Evolutionary conservation across 2,329 filamentous ascomycete genomes (phyloP).

Genomic region (Aureobasidium sp.): DNA sequence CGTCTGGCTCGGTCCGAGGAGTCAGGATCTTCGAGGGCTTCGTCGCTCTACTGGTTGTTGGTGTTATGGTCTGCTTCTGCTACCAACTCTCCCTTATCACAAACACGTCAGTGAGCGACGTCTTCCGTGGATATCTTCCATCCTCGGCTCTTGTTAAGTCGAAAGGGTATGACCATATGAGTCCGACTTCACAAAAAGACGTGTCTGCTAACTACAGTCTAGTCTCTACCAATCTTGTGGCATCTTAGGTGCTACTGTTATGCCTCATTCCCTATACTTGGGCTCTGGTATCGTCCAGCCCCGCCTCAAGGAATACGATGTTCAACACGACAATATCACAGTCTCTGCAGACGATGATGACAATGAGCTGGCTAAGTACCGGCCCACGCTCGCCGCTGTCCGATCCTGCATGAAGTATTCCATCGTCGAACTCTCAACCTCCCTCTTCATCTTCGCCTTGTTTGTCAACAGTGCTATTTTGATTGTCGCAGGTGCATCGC

Average conservation of each 20-base stretch:
- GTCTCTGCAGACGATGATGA: slow-evolving; percentile 27
- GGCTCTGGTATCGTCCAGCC: slow-evolving; percentile 64
- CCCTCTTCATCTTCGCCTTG: slow-evolving; percentile 37
- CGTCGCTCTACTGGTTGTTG: slow-evolving; percentile 57
- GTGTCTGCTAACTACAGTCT: slow-evolving; percentile 20
- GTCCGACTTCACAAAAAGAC: neutral
- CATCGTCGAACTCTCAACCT: slow-evolving; percentile 34
- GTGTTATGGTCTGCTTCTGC: slow-evolving; percentile 63
- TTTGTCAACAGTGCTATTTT: slow-evolving; percentile 39
- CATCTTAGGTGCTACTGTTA: slow-evolving; percentile 69
- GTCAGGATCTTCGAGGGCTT: slow-evolving; percentile 59
- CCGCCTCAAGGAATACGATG: slow-evolving; percentile 58
- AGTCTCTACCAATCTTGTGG: slow-evolving; percentile 64
- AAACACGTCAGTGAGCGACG: slow-evolving; percentile 49
- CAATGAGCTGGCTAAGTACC: slow-evolving; percentile 28
- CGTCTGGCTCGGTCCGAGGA: slow-evolving; percentile 50
- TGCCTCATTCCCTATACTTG: slow-evolving; percentile 63
- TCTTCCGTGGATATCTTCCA: slow-evolving; percentile 60
- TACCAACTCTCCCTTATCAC: slow-evolving; percentile 59
- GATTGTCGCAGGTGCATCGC: slow-evolving; percentile 60
- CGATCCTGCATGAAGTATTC: slow-evolving; percentile 35
- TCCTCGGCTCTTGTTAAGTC: slow-evolving; percentile 53
- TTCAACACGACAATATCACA: slow-evolving; percentile 31
- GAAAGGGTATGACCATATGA: slow-evolving; percentile 44
- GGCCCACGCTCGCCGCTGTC: slow-evolving; percentile 34